Evolutionary conservation across 305 asterid genomes (phyloP), one percentile per base, ranked within the genome.

Genomic region (Caryopteris hybrid): DNA sequence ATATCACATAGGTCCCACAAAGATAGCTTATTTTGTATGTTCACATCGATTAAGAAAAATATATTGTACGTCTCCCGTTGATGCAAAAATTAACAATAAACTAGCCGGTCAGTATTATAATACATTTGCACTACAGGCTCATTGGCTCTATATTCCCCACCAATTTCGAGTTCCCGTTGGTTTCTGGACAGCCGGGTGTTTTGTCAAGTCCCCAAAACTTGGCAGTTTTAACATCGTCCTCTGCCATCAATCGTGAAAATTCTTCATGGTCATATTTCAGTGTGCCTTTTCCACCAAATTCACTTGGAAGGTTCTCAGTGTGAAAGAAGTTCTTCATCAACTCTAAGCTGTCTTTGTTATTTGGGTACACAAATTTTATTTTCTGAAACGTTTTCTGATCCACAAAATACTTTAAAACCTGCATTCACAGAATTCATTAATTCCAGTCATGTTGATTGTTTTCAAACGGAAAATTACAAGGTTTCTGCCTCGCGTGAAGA

Each of bases 251-350:
- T 76, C 83, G 84, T 20, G 96, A 86, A 66, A 90, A 93, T 42
- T 90, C 96, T 69, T 86, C 86, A 33, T 90, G 97, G 42, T 93
- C 85, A 51, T 90, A 90, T 34, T 80, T 46, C 59, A 93, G 80
- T 11, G 95, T 85, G 12, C 79, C 83, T 67, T 83, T 82, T 10
- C 97, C 98, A 23, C 98, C 98, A 59, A 90, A 92, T 77, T 92
- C 98, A 4, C 79, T 82, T 0, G 98, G 97, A 68, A 90, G 97
- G 50, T 90, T 92, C 50, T 92, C 92, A 3, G 83, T 10, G 71
- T 90, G 87, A 21, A 92, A 92, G 66, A 78, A 80, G 52, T 69
- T 33, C 82, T 84, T 85, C 98, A 90, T 92, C 36, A 85, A 21
- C 81, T 92, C 96, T 81, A 79, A 27, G 54, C 98, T 90, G 22